Base-by-base conservation (phyloP, 2,329 filamentous ascomycete genomes). In the Colletotrichum coccodes region DNA sequence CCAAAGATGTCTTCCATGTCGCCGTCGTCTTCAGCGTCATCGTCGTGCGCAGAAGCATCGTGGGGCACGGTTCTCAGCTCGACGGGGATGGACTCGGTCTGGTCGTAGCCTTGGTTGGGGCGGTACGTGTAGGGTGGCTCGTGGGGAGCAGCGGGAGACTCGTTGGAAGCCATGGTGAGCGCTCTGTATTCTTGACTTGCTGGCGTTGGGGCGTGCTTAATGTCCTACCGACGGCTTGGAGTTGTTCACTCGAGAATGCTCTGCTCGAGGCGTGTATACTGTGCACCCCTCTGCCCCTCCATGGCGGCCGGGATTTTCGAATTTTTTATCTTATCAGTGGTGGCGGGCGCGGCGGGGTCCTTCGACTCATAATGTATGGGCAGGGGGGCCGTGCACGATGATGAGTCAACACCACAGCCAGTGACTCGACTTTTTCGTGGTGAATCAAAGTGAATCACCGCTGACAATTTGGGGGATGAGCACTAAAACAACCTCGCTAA, bases 1-100 rank as follows among this genome's bases (percentile, higher is more conserved):
- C 89, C 77, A 47, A 80, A 82, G 21, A 82, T 79, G 44, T 84
- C 83, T 56, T 83, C 80, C 12, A 82, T 70, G 60, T 83, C 80
- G 34, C 77, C 76, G 16, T 79, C 79, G 3, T 83, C 79, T 12
- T 75, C 71, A 79, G 76, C 32, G 76, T 76, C 53, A 4, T 68
- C 52, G 5, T 62, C 30, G 44, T 38, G 44, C n/a, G 44, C 67
- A 6, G 61, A 30, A 32, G 30, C 36, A 26, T 70, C 57, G 57
- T 32, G 32, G 38, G 64, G 30, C 42, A 52, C 64, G 28, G 32
- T 63, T 47, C 65, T 62, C 30, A 70, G 58, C 47, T 70, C 64
- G 44, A 34, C 50, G 12, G 67, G 64, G 34, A 70, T 52, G 36
- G 59, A 40, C 56, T 83, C 76, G 6, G 79, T 79, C 57, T 77